Conservation (phyloP, 2,329 filamentous ascomycete genomes). For the Colletotrichum karsti region DNA sequence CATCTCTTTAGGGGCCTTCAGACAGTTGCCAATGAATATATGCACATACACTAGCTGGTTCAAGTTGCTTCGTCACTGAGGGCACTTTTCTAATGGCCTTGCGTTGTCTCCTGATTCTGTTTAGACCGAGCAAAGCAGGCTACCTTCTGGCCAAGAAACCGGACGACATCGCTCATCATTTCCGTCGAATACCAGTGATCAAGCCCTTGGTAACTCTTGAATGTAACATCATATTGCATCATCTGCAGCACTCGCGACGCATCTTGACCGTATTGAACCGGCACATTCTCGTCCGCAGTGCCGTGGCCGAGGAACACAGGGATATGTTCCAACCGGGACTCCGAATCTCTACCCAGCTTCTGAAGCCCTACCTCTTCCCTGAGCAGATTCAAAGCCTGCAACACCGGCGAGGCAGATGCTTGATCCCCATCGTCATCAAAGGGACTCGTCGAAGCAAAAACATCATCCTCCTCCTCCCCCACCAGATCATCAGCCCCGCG, state of each 20-base stretch:
- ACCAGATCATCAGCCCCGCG: neutral
- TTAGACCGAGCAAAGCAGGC: neutral
- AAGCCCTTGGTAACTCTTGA: slow-evolving; percentile 48
- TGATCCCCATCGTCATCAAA: neutral
- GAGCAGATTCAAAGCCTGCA: neutral
- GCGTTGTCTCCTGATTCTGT: no score
- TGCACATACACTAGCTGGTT: neutral
- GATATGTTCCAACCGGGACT: slow-evolving; percentile 33
- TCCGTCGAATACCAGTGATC: slow-evolving; percentile 54
- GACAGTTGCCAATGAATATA: slow-evolving; percentile 1
- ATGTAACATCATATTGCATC: slow-evolving; percentile 44
- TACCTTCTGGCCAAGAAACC: slow-evolving; percentile 35
- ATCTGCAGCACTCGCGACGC: slow-evolving; percentile 41
- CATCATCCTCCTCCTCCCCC: neutral
- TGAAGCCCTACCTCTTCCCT: slow-evolving; percentile 9
- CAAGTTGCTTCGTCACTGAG: no score
- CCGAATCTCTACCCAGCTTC: neutral
- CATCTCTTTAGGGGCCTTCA: neutral
- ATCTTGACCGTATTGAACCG: slow-evolving; percentile 42
- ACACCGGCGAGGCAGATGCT: neutral
- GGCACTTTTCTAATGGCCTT: neutral
- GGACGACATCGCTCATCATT: slow-evolving; percentile 48
- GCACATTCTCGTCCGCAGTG: slow-evolving; percentile 49
- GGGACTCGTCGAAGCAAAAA: neutral
- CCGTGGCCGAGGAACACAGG: slow-evolving; percentile 58